Evolutionary conservation across 2,329 filamentous ascomycete species (phyloP), one percentile per base, ranked within the genome.

Genomic region (Epichloe hybrida): DNA sequence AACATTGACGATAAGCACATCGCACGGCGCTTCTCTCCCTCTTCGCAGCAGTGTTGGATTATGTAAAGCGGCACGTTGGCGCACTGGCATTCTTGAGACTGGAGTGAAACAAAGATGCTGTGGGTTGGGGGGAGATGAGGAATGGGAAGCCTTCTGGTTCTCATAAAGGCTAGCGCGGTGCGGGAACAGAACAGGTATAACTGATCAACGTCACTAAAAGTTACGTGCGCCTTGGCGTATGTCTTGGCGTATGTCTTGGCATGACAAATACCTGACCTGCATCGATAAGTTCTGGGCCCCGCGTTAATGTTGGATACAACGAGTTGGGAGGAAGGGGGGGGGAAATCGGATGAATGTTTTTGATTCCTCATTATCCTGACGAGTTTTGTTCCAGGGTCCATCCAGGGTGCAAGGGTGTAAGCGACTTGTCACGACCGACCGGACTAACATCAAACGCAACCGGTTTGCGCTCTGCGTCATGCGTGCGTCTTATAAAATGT

Each of bases 91-190:
- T 17, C 21, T 31, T 47, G 51, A 50, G 51, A 52, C 51, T 23
- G 38, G n/a, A 43, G 38, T 52, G 48, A 50, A 50, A 52, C 51
- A 31, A 34, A 17, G 40, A 42, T 20, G 17, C 20, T 42, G 17
- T 42, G 11, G 5, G 21, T 31, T 31, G 27, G 23, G 27, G 27
- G 23, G 7, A 27, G 23, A 27, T 27, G 23, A 27, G 23, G 23
- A 27, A 27, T 27, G 23, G 6, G 27, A 27, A 27, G 23, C 23
- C 23, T 7, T 11, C 21, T 12, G 40, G 20, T 42, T 13, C 20
- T 17, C 5, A 20, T 42, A 12, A 20, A 42, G 5, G 17, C 20
- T 42, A 42, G 17, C 20, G 12, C 40, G 27, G 9, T 9, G 27
- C 27, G 27, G 27, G 27, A 31, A 31, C 9, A 31, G 27, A 17